A percentile compares a stretch with the other conserved stretches of the same genome.
phyloP scores from a whole-genome alignment of 202 grass and related monocot species.

The Panicum virgatum region DNA sequence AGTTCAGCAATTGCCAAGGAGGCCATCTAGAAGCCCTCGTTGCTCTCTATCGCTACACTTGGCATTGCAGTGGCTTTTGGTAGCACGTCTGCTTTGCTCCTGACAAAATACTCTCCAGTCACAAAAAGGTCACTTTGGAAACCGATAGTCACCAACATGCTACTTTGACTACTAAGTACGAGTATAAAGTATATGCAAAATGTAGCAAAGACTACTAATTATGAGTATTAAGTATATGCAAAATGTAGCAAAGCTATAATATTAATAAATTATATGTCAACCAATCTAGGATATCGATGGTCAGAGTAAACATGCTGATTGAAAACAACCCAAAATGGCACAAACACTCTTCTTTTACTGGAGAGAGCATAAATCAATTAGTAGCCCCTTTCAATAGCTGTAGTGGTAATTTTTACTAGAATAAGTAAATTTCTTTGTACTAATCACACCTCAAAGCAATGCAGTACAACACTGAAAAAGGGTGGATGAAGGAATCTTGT shows the following conservation, averaged over 20 bases:
- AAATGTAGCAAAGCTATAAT: not conserved
- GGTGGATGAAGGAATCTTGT: conserved; percentile 4
- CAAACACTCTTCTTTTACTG: not conserved
- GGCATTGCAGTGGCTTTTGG: not conserved
- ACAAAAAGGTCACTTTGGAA: not conserved
- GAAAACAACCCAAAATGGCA: not conserved
- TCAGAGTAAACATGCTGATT: not conserved
- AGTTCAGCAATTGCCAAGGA: conserved; percentile 20
- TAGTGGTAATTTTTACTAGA: not conserved
- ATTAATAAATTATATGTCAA: not conserved
- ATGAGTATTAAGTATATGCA: not conserved
- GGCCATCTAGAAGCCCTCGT: not conserved
- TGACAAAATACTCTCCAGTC: not conserved
- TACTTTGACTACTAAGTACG: not conserved
- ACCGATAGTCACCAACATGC: not conserved
- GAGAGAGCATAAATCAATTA: not conserved
- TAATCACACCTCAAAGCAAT: not conserved
- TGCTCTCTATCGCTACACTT: conserved; percentile 3
- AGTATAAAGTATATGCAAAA: no score
- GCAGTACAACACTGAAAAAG: not conserved
- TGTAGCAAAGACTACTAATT: no score
- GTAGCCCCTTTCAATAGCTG: conserved; percentile 3
- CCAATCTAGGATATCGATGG: not conserved
- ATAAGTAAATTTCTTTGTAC: conserved; percentile 17
- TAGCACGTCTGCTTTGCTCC: not conserved